Evolutionary conservation across 306 rosid species (phyloP).

Genomic region (Fagus crenata): DNA sequence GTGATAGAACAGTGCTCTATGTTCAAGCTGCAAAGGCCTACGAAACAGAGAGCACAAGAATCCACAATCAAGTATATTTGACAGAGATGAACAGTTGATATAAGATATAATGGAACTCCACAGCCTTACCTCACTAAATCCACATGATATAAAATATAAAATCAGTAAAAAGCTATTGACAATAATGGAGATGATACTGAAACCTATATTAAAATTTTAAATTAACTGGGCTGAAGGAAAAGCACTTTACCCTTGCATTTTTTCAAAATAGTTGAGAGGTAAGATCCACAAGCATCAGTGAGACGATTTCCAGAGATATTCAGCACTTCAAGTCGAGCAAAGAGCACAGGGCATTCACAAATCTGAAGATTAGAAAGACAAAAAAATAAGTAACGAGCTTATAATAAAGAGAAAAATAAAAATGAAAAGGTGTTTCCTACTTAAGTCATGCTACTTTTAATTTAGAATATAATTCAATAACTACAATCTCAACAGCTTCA

Average conservation of each 20-base stretch:
- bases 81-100: slow-evolving; percentile 7
- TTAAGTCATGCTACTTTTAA: background rate
- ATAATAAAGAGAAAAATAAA: background rate
- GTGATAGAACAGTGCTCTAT: slow-evolving; percentile 78
- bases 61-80: slow-evolving; percentile 25
- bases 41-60: slow-evolving; percentile 28
- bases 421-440: background rate
- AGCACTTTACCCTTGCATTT: slow-evolving; percentile 68
- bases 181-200: slow-evolving; percentile 19
- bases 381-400: slow-evolving; percentile 1
- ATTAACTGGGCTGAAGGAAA: slow-evolving; percentile 27
- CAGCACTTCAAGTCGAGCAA: slow-evolving; percentile 79
- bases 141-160: slow-evolving; percentile 15
- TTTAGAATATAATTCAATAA: background rate
- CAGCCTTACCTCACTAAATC: slow-evolving; percentile 10
- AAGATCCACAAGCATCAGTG: slow-evolving; percentile 86
- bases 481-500: background rate
- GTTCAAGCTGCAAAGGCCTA: slow-evolving; percentile 79
- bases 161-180: slow-evolving; percentile 15
- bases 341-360: slow-evolving; percentile 76
- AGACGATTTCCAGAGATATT: slow-evolving; percentile 91
- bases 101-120: background rate
- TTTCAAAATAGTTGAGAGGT: slow-evolving; percentile 72
- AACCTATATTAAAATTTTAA: slow-evolving; percentile 15
- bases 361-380: slow-evolving; percentile 51